Percentiles rank a stretch among this genome's conserved stretches.
These are phyloP conservation scores for Lecanicillium sp. DNA, from an alignment of 2,329 filamentous ascomycete genomes.

Conservation along the genomic window DNA sequence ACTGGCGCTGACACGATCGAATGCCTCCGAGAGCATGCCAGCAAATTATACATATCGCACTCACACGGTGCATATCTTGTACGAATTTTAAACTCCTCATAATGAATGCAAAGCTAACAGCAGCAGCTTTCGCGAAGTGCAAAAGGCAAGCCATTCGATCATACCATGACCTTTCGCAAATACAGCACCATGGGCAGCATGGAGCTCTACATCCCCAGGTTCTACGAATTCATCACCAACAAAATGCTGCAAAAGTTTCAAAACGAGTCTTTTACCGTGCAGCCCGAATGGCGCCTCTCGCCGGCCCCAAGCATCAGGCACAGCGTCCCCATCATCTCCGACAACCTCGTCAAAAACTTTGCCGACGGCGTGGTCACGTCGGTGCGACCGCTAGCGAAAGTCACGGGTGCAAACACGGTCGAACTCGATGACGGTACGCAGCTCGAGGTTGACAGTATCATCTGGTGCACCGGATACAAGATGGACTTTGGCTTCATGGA, in stretches of 20 bases:
- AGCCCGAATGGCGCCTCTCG: conserved; percentile 20
- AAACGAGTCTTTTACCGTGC: conserved; percentile 16
- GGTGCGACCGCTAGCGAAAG: conserved; percentile 18
- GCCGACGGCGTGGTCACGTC: conserved; percentile 27
- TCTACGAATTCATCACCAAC: conserved; percentile 17
- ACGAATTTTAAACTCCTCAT: conserved; percentile 11
- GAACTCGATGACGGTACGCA: conserved; percentile 21
- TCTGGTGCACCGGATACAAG: conserved; percentile 28
- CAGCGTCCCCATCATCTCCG: conserved; percentile 17
- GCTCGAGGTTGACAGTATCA: conserved; percentile 20
- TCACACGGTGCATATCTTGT: conserved; percentile 29
- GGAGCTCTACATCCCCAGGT: conserved; percentile 15
- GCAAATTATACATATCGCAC: conserved; percentile 34
- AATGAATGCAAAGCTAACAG: not conserved
- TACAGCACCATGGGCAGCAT: conserved; percentile 21
- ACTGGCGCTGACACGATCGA: conserved; percentile 23
- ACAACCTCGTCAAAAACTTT: conserved; percentile 23
- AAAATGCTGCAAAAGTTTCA: conserved; percentile 16
- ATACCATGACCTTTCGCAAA: conserved; percentile 23
- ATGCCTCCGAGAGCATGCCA: conserved; percentile 23
- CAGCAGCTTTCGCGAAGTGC: conserved; percentile 18
- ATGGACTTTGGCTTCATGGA: conserved; percentile 22
- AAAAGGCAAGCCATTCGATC: conserved; percentile 24
- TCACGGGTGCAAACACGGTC: conserved; percentile 16
- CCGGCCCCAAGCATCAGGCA: conserved; percentile 17